Base-by-base conservation (phyloP, 2,329 filamentous ascomycete genomes). In the Ophiostoma angusticollis region DNA sequence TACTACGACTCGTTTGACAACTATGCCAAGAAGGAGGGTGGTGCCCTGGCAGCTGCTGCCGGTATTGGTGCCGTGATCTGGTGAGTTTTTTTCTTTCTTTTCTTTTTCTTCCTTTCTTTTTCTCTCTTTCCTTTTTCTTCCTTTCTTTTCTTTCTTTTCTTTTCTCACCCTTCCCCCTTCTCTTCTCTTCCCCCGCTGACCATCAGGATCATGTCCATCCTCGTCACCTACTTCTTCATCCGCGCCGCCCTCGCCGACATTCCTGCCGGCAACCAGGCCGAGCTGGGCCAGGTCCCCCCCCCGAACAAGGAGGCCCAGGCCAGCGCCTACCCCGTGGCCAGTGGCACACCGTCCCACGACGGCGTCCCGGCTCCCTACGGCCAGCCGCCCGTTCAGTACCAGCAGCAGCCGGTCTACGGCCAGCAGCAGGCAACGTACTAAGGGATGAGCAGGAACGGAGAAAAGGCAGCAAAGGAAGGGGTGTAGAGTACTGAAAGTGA, bases 61-160 rank as follows among this genome's bases (percentile, higher is more conserved):
- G 62, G 53, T 22, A 39, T 68, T 6, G 64, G 64, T 4, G 61
- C 61, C 9, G 16, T 64, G 13, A 49, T 52, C 13, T 67, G 64
- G 60, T 61, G 40, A 40, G 54, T 50, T n/a, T 34, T 21, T 12
- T 31, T 40, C 22, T 8, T 37, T 37, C 6, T 32, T 16, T 36
- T 19, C 13, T n/a, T 2, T 21, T 18, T 6, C 21, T 25, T 8
- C 5, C 19, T 38, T 13, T 8, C 5, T n/a, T 38, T 13, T 17
- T 17, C 8, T 22, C 24, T 17, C 24, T 16, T 7, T 21, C 17
- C 7, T 18, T 28, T 16, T 22, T n/a, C 12, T 21, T 17, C 17
- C 19, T 27, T 22, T 23, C 9, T 19, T 9, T 21, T 21, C 12
- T 16, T 11, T 1, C 3, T 9, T 24, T 21, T 7, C 12, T 22